These are phyloP conservation scores for Microcos paniculata DNA, from an alignment of 345 rosid genomes.

Conservation along the genomic window DNA sequence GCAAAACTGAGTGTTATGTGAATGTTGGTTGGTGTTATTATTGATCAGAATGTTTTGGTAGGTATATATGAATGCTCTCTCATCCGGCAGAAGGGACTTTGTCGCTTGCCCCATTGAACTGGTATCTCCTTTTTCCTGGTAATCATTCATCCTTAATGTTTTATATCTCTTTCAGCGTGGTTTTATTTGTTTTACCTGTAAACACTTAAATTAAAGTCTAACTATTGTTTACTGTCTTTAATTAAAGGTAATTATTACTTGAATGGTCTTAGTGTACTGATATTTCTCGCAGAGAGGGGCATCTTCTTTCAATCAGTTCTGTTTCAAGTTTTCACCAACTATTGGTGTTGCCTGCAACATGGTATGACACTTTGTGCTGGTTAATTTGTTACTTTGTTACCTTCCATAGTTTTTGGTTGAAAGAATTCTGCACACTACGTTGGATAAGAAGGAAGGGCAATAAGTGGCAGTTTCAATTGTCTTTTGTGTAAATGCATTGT, in stretches of 20 bases:
- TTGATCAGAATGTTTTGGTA: slow-evolving; percentile 34
- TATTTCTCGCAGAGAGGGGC: slow-evolving; percentile 55
- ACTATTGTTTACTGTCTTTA: not conserved
- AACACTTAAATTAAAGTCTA: not conserved
- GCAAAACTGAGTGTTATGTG: not conserved
- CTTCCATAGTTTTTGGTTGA: not conserved
- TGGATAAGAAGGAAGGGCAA: not conserved
- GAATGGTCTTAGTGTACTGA: not conserved
- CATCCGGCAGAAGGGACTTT: slow-evolving; percentile 39
- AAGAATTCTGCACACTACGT: not conserved
- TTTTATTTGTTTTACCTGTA: not conserved
- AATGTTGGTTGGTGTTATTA: not conserved
- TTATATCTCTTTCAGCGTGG: slow-evolving; percentile 3
- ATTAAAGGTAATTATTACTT: not conserved
- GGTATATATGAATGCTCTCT: slow-evolving; percentile 49
- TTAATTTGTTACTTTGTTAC: not conserved
- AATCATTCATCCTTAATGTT: slow-evolving; percentile 49
- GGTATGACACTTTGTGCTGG: slow-evolving; percentile 41
- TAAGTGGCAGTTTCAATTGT: not conserved
- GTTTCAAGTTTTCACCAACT: slow-evolving; percentile 66
- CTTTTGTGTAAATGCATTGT: not conserved
- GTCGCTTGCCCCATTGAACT: slow-evolving; percentile 53
- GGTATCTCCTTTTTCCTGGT: slow-evolving; percentile 88
- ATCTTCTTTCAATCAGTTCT: slow-evolving; percentile 56
- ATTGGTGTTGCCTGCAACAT: slow-evolving; percentile 62